Conservation (phyloP, 2,329 filamentous ascomycete species). For the Dichotomopilus funicola region DNA sequence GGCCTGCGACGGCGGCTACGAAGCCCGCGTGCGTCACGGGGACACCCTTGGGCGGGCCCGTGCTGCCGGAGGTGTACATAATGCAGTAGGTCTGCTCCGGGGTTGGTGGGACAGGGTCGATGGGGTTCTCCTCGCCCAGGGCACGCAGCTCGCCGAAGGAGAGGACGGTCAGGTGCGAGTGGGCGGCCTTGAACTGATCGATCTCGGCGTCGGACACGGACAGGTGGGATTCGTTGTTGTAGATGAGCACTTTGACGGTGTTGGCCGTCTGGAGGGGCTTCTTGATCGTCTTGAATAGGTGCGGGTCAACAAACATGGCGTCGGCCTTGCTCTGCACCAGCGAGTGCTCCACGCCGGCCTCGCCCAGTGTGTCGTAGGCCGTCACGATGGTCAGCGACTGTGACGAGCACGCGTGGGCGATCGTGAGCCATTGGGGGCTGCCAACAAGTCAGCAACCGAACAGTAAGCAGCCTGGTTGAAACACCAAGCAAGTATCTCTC, state of each 20-base stretch:
- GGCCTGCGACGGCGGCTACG: conserved; percentile 75
- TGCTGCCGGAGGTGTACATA: conserved; percentile 85
- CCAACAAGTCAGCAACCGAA: conserved; percentile 9
- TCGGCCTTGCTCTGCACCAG: conserved; percentile 72
- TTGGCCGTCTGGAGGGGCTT: conserved; percentile 50
- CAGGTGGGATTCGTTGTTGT: conserved; percentile 50
- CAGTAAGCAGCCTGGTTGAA: no score
- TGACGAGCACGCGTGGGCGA: conserved; percentile 69
- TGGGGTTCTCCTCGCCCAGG: conserved; percentile 60
- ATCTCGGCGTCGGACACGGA: conserved; percentile 48
- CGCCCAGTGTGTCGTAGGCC: conserved; percentile 86
- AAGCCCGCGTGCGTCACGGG: conserved; percentile 75
- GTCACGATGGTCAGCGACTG: conserved; percentile 91
- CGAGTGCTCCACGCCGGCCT: conserved; percentile 78
- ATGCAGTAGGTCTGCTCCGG: conserved; percentile 76
- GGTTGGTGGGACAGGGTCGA: conserved; percentile 63
- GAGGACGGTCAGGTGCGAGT: conserved; percentile 47
- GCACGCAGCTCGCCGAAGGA: conserved; percentile 50
- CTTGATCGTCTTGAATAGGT: conserved; percentile 58
- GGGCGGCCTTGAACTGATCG: conserved; percentile 48
- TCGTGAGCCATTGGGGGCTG: conserved; percentile 75
- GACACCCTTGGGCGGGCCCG: conserved; percentile 83
- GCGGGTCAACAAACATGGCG: conserved; percentile 81
- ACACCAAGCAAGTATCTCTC: conserved; percentile 22
- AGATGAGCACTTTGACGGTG: conserved; percentile 53